These are phyloP conservation scores for Diaporthe sp. DNA, from an alignment of 2,329 filamentous ascomycete species.

Conservation along the genomic window DNA sequence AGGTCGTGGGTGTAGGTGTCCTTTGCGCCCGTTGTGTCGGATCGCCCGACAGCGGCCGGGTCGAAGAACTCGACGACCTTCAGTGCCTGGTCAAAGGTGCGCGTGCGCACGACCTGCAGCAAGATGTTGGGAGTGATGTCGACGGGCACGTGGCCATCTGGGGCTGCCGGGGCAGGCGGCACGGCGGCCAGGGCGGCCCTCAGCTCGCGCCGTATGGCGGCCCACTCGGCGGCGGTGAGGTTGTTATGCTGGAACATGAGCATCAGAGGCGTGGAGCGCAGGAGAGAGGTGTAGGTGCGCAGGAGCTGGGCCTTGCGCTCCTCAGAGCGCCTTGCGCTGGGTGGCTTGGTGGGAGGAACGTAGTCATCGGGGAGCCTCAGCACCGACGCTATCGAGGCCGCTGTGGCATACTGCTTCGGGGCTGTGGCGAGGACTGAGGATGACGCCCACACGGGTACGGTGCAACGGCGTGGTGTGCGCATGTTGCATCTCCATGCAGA, in stretches of 20 bases:
- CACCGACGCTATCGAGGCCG: slow-evolving; percentile 35
- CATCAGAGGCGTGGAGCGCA: slow-evolving; percentile 87
- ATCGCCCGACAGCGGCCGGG: slow-evolving; percentile 56
- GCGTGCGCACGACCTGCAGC: slow-evolving; percentile 87
- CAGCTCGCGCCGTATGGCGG: slow-evolving; percentile 79
- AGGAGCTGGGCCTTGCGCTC: slow-evolving; percentile 91
- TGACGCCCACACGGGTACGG: slow-evolving; percentile 12
- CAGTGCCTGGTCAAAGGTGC: slow-evolving; percentile 89
- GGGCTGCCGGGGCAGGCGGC: slow-evolving; percentile 49
- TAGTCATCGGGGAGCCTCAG: slow-evolving; percentile 62
- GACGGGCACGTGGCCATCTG: slow-evolving; percentile 51
- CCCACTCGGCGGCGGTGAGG: slow-evolving; percentile 80
- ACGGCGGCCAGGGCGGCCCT: slow-evolving; percentile 61
- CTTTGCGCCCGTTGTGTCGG: slow-evolving; percentile 50
- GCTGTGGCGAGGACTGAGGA: background rate
- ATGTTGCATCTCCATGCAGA: slow-evolving; percentile 24
- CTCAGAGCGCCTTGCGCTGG: slow-evolving; percentile 87
- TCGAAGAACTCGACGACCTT: slow-evolving; percentile 88
- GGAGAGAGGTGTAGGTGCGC: slow-evolving; percentile 87
- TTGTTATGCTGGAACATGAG: slow-evolving; percentile 85
- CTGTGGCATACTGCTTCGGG: slow-evolving; percentile 47
- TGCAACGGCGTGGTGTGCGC: slow-evolving; percentile 29
- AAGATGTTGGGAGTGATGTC: slow-evolving; percentile 75
- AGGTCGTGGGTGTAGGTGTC: slow-evolving; percentile 65
- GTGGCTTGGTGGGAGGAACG: slow-evolving; percentile 81